A percentile compares a stretch with the other conserved stretches of the same genome.
phyloP scores from a whole-genome alignment of 129 eudicot species.

The Deinandra increscens region DNA sequence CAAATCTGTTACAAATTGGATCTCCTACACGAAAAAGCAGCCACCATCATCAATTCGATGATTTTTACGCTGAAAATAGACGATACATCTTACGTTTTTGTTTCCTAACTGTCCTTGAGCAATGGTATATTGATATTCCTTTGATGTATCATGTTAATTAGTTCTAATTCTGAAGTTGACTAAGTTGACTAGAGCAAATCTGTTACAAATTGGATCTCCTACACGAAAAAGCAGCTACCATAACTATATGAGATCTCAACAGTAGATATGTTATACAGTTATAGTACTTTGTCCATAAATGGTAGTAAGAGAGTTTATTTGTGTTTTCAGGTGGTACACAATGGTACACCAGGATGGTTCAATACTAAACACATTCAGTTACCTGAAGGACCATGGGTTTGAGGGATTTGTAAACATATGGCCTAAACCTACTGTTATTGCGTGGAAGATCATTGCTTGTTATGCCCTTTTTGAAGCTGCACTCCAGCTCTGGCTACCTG shows the following conservation, averaged over 20 bases:
- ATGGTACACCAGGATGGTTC: slow-evolving; percentile 99
- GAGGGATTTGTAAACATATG: slow-evolving; percentile 71
- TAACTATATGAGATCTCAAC: background rate
- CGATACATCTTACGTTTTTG: background rate
- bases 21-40: background rate
- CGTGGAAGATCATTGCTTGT: slow-evolving; percentile 79
- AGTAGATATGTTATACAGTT: background rate
- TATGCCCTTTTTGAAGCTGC: slow-evolving; percentile 90
- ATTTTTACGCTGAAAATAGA: background rate
- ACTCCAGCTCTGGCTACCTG: slow-evolving; percentile 85
- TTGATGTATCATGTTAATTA: background rate
- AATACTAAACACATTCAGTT: slow-evolving; percentile 51
- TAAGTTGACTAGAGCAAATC: background rate
- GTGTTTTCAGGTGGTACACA: slow-evolving; percentile 86
- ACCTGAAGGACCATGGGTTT: slow-evolving; percentile 55
- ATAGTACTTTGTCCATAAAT: background rate
- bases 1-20: background rate
- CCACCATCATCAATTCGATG: background rate
- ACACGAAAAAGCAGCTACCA: background rate
- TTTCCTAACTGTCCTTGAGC: background rate
- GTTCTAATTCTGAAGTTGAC: slow-evolving; percentile 4
- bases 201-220: background rate
- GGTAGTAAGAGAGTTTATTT: background rate
- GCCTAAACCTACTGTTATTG: slow-evolving; percentile 85
- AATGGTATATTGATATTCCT: background rate